phyloP scores from a whole-genome alignment of 305 asterid genomes.

The Solanum hybrid region DNA sequence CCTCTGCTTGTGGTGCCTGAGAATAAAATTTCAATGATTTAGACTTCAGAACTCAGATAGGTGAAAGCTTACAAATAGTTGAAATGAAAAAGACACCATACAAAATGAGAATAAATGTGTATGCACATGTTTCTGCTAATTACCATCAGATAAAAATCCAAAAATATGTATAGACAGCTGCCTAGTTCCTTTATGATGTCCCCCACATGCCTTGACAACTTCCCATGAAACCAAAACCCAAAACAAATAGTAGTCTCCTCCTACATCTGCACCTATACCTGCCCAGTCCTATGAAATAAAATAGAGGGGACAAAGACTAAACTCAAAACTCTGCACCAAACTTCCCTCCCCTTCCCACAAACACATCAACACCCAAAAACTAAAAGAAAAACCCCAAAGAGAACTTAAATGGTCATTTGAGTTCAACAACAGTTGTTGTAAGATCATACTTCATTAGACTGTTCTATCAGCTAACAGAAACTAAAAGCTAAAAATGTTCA shows the following conservation, averaged over 20 bases:
- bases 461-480: not conserved
- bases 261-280: not conserved
- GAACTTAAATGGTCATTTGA: not conserved
- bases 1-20: constrained; percentile 21
- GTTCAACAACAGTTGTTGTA: not conserved
- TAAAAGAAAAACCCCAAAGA: not conserved
- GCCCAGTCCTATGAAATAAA: not conserved
- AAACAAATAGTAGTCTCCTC: not conserved
- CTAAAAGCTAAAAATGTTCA: not conserved
- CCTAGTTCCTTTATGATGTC: not conserved
- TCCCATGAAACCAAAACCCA: not conserved
- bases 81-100: not conserved
- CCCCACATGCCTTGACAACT: not conserved
- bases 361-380: not conserved
- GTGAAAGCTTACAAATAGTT: not conserved
- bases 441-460: not conserved
- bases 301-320: not conserved
- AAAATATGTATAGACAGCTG: not conserved
- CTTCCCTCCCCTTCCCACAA: not conserved
- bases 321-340: not conserved
- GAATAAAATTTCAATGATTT: not conserved
- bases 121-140: not conserved
- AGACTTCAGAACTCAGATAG: not conserved
- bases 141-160: not conserved
- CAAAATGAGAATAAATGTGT: not conserved